Percentiles rank a stretch among this genome's conserved stretches.
These are phyloP conservation scores for Medicago ruthenica DNA, from an alignment of 306 rosid genomes.

Conservation along the genomic window DNA sequence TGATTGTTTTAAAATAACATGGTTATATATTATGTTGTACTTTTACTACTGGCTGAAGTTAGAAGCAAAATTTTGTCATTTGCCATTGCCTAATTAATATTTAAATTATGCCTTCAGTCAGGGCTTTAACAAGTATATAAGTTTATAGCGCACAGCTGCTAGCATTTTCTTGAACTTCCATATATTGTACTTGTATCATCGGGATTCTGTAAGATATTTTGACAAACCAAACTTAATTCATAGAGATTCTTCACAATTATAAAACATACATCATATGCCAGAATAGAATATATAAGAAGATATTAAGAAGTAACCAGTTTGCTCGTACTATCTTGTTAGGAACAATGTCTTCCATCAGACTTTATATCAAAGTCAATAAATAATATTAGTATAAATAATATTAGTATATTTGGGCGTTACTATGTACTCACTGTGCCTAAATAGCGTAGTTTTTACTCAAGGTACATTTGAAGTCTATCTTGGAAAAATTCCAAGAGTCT, in stretches of 20 bases:
- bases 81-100: constrained; percentile 25
- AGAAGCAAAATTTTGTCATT: neutral
- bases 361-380: constrained; percentile 5
- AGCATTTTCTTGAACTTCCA: constrained; percentile 13
- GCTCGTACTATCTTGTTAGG: neutral
- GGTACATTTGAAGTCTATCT: neutral
- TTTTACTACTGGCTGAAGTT: constrained; percentile 5
- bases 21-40: constrained; percentile 16
- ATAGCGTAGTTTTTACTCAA: neutral
- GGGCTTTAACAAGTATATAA: constrained; percentile 14
- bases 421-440: neutral
- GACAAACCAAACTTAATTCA: constrained; percentile 7
- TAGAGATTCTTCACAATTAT: constrained; percentile 10
- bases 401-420: neutral
- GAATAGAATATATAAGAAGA: neutral
- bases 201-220: constrained; percentile 1
- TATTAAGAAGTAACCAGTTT: neutral
- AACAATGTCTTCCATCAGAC: neutral
- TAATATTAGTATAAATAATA: neutral
- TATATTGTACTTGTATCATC: neutral
- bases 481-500: constrained; percentile 7
- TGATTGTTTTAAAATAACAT: neutral
- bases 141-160: neutral
- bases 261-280: neutral
- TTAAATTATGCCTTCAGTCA: constrained; percentile 12